A percentile compares a stretch with the other conserved stretches of the same genome.
Conservation (phyloP, 169 alveolate genomes). For the Cryptosporidium baileyi region DNA sequence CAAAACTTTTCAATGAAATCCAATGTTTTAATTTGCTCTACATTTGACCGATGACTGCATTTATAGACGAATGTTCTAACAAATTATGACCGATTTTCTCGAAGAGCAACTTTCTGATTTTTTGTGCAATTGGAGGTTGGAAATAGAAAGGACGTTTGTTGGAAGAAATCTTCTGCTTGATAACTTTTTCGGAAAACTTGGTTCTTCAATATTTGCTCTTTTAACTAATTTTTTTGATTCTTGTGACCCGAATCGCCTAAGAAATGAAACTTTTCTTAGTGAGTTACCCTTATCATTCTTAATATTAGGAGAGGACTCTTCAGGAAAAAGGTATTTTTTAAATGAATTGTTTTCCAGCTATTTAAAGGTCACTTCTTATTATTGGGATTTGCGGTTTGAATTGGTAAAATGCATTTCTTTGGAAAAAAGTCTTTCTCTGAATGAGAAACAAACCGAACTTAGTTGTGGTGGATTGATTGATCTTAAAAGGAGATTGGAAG, state of each 20-base stretch:
- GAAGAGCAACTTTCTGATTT: not conserved
- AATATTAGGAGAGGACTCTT: not conserved
- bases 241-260: not conserved
- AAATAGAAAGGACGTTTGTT: not conserved
- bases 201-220: not conserved
- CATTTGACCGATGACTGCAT: too few relatives aligned
- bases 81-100: not conserved
- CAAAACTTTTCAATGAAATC: too few relatives aligned
- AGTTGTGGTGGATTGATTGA: not conserved
- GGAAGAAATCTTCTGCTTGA: constrained; percentile 11
- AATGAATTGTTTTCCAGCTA: constrained; percentile 2
- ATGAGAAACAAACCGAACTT: too few relatives aligned
- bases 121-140: constrained; percentile 34
- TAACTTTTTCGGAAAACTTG: constrained; percentile 20
- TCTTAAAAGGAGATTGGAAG: not conserved
- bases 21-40: too few relatives aligned
- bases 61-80: too few relatives aligned
- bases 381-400: not conserved
- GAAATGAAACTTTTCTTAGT: not conserved
- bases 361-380: not conserved
- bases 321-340: constrained; percentile 7
- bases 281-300: not conserved
- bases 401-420: too few relatives aligned
- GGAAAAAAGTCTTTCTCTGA: too few relatives aligned
- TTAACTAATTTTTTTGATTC: not conserved